Evolutionary conservation across 108 stramenopile genomes (phyloP), one percentile per base, ranked within the genome.

Genomic region (Hondaea fermentalgiana): DNA sequence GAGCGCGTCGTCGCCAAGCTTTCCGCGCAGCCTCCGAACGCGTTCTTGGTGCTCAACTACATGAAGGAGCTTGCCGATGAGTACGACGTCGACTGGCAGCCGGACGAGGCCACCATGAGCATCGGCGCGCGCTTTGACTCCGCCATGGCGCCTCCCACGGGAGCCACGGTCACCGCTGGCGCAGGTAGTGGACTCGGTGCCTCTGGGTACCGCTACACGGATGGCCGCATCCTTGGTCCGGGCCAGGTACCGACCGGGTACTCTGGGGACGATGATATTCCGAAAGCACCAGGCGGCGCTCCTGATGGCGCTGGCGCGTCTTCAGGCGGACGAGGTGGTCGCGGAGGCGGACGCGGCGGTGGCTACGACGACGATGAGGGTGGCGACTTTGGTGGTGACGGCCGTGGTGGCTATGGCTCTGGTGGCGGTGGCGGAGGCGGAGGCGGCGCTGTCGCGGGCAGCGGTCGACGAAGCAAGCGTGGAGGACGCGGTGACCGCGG

Each of bases 1-100:
- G 89, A 90, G 19, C 90, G 92, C 55, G 91, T 92, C 43, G 87
- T 72, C 8, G 89, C 90, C 29, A 92, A 92, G 90, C 90, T 92
- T 12, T 53, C 88, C 51, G 90, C 87, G 55, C 43, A 88, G 44
- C 91, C 90, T 17, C 92, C 92, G 17, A 90, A 90, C 19, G 23
- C 49, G 28, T 91, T 90, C 45, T 45, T 92, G 89, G 89, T 92
- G 21, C 87, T 91, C 87, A 90, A 89, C 8, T 92, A 92, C 88
- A 90, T 92, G 47, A 55, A 90, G 3, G 92, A 89, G 53, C 91
- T 92, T 10, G 92, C 92, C 87, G 47, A 90, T 55, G 90, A 91
- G 49, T 92, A 88, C 57, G 51, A 44, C 69, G 91, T 92, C 5
- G 92, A 92, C 21, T 91, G 91, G 91, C 51, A 72, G 42, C 91